These are phyloP conservation scores for Flaveria ramosissima DNA, from an alignment of 129 eudicot genomes.

Conservation along the genomic window DNA sequence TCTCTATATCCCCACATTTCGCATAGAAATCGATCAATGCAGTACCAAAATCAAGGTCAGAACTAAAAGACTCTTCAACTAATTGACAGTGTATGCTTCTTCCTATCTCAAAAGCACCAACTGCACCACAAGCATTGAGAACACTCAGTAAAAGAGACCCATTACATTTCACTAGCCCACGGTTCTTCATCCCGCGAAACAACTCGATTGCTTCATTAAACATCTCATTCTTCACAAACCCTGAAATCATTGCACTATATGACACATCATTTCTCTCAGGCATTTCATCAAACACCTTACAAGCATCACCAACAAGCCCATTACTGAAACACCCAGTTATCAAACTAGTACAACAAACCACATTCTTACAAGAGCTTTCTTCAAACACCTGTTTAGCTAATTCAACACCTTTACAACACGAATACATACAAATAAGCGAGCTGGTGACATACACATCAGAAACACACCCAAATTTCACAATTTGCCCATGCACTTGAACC, in stretches of 20 bases:
- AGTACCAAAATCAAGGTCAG: slow-evolving; percentile 37
- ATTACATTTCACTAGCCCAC: neutral
- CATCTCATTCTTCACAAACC: slow-evolving; percentile 33
- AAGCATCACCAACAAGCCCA: slow-evolving; percentile 39
- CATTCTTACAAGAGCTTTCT: slow-evolving; percentile 39
- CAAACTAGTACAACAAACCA: slow-evolving; percentile 52
- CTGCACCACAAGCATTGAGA: slow-evolving; percentile 37
- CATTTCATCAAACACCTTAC: slow-evolving; percentile 48
- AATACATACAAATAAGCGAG: slow-evolving; percentile 36
- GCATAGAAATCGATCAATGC: slow-evolving; percentile 42
- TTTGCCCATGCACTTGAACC: slow-evolving; percentile 41
- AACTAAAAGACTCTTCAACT: slow-evolving; percentile 1
- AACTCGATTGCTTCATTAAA: slow-evolving; percentile 31
- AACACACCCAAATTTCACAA: slow-evolving; percentile 33
- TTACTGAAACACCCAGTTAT: slow-evolving; percentile 40
- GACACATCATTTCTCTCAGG: slow-evolving; percentile 42
- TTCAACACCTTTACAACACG: slow-evolving; percentile 18
- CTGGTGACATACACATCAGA: slow-evolving; percentile 40
- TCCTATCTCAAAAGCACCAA: slow-evolving; percentile 38
- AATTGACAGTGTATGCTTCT: slow-evolving; percentile 25
- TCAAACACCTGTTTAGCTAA: slow-evolving; percentile 41
- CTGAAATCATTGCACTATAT: slow-evolving; percentile 48
- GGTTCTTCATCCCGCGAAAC: neutral
- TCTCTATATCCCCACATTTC: slow-evolving; percentile 40
- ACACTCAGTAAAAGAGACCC: slow-evolving; percentile 28